Conservation (phyloP, 2,329 filamentous ascomycete genomes). For the Paraphoma chrysanthemicola region DNA sequence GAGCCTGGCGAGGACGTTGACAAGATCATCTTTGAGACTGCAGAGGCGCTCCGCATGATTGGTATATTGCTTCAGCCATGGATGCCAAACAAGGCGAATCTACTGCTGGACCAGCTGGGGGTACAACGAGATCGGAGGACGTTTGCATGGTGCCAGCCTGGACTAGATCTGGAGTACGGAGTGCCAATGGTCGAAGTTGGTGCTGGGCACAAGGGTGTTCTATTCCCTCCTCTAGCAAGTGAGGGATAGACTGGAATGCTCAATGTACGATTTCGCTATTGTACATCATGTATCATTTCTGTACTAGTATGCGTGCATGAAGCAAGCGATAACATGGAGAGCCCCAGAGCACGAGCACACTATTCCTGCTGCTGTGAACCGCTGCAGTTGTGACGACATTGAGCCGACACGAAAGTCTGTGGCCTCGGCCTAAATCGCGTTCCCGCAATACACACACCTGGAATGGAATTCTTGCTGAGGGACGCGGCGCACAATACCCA, state of each 20-base stretch:
- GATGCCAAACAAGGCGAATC: conserved; percentile 79
- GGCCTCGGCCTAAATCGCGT: too few relatives aligned
- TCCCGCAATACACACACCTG: too few relatives aligned
- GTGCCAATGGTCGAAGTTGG: conserved; percentile 50
- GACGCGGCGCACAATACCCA: too few relatives aligned
- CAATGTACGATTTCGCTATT: too few relatives aligned
- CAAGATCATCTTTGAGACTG: conserved; percentile 69
- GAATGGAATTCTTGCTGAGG: too few relatives aligned
- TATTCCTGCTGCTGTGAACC: too few relatives aligned
- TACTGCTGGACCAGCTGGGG: conserved; percentile 78
- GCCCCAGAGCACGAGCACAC: too few relatives aligned
- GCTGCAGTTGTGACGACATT: too few relatives aligned
- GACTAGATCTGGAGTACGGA: conserved; percentile 76
- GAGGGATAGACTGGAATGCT: conserved; percentile 9
- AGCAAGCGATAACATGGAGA: too few relatives aligned
- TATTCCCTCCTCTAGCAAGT: conserved; percentile 58
- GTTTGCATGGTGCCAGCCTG: conserved; percentile 67
- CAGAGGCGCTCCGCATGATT: conserved; percentile 78
- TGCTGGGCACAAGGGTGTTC: conserved; percentile 52
- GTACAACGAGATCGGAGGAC: conserved; percentile 69
- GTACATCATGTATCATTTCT: too few relatives aligned
- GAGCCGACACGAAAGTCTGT: too few relatives aligned
- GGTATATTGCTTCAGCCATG: conserved; percentile 90
- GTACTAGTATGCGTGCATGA: too few relatives aligned
- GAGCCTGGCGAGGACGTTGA: conserved; percentile 42